phyloP scores from a whole-genome alignment of 176 grass and related monocot species.

The Triticum urartu region DNA sequence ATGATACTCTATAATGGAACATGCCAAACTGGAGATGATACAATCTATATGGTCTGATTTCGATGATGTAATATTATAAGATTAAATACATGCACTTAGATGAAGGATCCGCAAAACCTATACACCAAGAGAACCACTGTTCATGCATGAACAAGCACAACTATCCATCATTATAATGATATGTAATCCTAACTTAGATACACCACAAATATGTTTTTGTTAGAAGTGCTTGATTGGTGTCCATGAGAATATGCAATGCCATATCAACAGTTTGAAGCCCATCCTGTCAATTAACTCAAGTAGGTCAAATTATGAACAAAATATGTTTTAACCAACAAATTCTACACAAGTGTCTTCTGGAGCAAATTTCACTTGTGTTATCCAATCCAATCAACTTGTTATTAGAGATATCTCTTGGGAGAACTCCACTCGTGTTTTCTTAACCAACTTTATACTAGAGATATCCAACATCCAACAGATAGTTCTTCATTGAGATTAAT shows the following conservation, averaged over 20 bases:
- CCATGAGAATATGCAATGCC: neutral
- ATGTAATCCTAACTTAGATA: neutral
- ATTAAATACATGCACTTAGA: neutral
- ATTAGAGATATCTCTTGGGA: neutral
- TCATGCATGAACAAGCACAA: neutral
- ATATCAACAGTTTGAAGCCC: neutral
- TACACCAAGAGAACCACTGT: conserved; percentile 11
- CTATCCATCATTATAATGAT: neutral
- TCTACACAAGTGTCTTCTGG: neutral
- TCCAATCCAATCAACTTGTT: neutral
- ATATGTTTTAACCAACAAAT: neutral
- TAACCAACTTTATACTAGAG: neutral
- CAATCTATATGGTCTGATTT: neutral
- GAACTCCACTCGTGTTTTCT: neutral
- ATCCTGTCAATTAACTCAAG: neutral
- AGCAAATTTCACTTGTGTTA: neutral
- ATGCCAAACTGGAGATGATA: neutral
- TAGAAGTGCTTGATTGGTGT: neutral
- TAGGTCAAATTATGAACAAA: neutral
- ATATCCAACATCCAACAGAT: neutral
- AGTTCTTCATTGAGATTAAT: neutral
- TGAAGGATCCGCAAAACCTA: neutral
- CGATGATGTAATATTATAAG: neutral
- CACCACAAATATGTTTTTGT: neutral
- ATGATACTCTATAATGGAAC: neutral